Evolutionary conservation across 306 rosid genomes (phyloP).

Genomic region (Cyclanthera cordifolia): DNA sequence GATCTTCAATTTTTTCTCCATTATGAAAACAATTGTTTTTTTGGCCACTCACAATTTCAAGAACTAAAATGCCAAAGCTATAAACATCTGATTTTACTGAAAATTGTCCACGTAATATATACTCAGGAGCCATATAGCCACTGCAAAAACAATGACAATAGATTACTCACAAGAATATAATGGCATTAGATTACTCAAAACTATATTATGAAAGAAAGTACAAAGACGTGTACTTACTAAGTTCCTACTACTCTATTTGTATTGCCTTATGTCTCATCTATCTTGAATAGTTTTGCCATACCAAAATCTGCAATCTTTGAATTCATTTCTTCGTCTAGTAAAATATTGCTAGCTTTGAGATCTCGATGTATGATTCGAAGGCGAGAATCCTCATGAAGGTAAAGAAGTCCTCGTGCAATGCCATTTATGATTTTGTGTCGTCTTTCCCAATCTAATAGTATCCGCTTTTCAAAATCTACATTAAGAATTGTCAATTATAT

Average conservation of each 20-base stretch:
- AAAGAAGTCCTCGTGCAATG: constrained; percentile 26
- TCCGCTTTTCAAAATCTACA: not conserved
- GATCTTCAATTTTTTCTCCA: not conserved
- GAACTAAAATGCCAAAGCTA: not conserved
- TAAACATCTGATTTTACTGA: not conserved
- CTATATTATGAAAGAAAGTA: not conserved
- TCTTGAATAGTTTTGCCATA: constrained; percentile 38
- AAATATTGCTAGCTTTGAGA: constrained; percentile 51
- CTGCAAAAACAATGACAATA: not conserved
- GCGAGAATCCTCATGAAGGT: constrained; percentile 53
- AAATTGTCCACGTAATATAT: not conserved
- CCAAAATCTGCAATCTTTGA: constrained; percentile 71
- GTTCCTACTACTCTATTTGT: constrained; percentile 50
- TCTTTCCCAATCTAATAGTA: not conserved
- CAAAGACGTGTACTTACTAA: constrained; percentile 28
- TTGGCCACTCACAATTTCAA: not conserved
- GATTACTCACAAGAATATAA: not conserved
- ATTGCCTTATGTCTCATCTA: constrained; percentile 31
- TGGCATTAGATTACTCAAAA: too few species aligned
- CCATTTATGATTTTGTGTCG: not conserved
- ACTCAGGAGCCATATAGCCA: not conserved
- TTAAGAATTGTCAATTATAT: not conserved
- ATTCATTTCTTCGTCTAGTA: constrained; percentile 38
- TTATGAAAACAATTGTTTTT: not conserved
- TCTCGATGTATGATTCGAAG: constrained; percentile 54